These are phyloP conservation scores for Corchorus olitorius DNA, from an alignment of 345 rosid genomes.

Conservation along the genomic window DNA sequence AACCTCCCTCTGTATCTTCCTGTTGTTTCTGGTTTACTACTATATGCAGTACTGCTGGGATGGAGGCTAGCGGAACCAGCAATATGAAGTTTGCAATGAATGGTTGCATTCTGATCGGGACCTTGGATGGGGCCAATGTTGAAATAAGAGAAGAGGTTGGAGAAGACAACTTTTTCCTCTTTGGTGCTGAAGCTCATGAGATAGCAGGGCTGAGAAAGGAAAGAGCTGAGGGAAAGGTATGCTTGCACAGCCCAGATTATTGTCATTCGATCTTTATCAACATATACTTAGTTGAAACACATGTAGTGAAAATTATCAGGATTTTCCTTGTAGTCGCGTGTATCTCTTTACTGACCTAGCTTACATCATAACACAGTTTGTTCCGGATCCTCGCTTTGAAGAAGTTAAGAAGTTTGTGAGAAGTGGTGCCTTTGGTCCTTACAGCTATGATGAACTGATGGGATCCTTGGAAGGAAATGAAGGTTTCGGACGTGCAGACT, in stretches of 20 bases:
- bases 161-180: constrained; percentile 81
- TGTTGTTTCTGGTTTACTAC: neutral
- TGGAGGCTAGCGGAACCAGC: constrained; percentile 97
- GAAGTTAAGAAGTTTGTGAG: constrained; percentile 68
- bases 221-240: constrained; percentile 75
- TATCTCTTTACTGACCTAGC: neutral
- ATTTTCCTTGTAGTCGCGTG: neutral
- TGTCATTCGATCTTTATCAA: constrained; percentile 3
- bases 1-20: neutral
- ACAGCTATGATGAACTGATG: constrained; percentile 59
- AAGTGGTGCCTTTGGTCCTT: constrained; percentile 70
- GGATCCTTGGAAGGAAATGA: constrained; percentile 83
- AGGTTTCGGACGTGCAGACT: constrained; percentile 81
- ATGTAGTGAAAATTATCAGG: neutral
- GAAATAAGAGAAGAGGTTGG: constrained; percentile 86
- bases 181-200: constrained; percentile 76
- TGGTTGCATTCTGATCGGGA: constrained; percentile 77
- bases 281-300: neutral
- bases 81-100: constrained; percentile 95
- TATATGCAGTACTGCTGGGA: constrained; percentile 74
- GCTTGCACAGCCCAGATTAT: neutral
- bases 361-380: constrained; percentile 44
- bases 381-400: constrained; percentile 70
- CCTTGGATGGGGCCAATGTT: constrained; percentile 86
- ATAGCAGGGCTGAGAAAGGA: constrained; percentile 70